Evolutionary conservation across 2,329 filamentous ascomycete genomes (phyloP).

Genomic region (Emmonsia crescens): DNA sequence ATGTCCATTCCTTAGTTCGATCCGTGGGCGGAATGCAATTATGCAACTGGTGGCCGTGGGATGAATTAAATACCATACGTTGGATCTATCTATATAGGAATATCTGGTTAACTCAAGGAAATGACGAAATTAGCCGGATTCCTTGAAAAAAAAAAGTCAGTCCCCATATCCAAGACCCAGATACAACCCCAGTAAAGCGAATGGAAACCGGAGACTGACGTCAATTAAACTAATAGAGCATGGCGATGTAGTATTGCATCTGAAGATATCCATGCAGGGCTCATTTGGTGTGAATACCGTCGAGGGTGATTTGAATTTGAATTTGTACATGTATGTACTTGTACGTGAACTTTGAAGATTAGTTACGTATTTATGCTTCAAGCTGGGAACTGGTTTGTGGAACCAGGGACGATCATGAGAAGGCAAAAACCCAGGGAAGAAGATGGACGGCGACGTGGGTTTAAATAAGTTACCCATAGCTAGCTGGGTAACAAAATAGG

Average conservation of each 20-base stretch:
- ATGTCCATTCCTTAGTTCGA: not conserved
- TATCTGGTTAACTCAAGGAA: not conserved
- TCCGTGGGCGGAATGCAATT: not conserved
- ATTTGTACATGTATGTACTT: too few species aligned
- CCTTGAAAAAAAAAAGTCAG: too few species aligned
- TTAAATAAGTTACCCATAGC: too few species aligned
- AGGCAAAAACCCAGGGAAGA: too few species aligned
- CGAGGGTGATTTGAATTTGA: too few species aligned
- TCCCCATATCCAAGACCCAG: not conserved
- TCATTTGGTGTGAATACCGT: not conserved
- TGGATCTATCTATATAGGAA: not conserved
- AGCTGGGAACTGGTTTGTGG: too few species aligned
- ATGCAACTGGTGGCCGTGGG: not conserved
- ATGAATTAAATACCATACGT: not conserved
- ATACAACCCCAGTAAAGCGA: not conserved
- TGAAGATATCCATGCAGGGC: not conserved
- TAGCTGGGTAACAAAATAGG: too few species aligned
- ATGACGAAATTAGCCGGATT: not conserved
- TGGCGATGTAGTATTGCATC: not conserved
- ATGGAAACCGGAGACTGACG: not conserved
- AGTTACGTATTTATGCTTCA: too few species aligned
- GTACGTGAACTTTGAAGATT: too few species aligned
- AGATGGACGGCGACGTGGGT: too few species aligned
- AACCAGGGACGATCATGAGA: too few species aligned
- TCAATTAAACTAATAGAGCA: not conserved